These are phyloP conservation scores for Nemania bipapillata DNA, from an alignment of 2,329 filamentous ascomycete species.

Conservation along the genomic window DNA sequence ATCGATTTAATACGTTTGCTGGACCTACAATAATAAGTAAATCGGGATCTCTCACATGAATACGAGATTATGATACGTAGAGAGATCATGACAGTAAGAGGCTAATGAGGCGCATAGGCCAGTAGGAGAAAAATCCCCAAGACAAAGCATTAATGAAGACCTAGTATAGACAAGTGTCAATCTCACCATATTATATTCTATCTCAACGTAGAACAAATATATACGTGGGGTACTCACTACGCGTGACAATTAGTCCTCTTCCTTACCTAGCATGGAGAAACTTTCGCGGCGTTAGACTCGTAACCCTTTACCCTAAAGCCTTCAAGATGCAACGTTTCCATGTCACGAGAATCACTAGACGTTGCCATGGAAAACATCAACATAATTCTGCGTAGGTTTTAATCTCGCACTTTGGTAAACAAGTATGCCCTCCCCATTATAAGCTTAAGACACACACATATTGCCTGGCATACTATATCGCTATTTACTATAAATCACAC, in stretches of 20 bases:
- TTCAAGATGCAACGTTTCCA: neutral
- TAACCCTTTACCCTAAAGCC: neutral
- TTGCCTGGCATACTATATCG: neutral
- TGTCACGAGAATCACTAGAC: neutral
- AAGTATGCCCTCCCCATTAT: neutral
- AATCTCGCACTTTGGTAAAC: neutral
- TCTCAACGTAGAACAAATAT: no score
- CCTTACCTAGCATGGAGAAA: neutral
- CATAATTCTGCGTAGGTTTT: neutral
- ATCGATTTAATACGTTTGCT: no score
- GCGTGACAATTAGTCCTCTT: neutral
- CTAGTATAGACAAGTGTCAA: no score
- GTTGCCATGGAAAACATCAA: neutral
- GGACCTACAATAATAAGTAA: no score
- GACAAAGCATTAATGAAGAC: no score
- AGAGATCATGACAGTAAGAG: no score
- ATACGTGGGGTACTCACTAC: neutral
- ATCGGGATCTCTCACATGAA: no score
- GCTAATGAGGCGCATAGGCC: no score
- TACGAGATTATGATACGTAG: no score
- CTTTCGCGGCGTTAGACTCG: neutral
- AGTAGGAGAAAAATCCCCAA: no score
- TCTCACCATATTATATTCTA: no score
- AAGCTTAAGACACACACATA: neutral
- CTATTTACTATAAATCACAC: slow-evolving; percentile 6